Base-by-base conservation (phyloP, 495 filamentous ascomycete species). In the Eremomyces bilateralis region DNA sequence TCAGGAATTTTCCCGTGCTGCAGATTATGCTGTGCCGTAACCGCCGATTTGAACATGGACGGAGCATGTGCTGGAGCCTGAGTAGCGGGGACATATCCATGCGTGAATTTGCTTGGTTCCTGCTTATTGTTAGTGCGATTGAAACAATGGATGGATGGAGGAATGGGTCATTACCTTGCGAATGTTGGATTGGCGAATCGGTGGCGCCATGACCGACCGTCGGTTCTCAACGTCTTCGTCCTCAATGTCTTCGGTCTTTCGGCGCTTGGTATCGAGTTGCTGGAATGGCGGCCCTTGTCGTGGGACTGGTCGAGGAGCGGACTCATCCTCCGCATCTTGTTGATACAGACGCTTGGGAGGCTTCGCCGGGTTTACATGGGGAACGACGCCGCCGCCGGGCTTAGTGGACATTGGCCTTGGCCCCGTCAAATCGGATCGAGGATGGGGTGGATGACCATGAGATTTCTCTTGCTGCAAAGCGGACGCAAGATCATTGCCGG, bases 171-270 rank as follows among this genome's bases (percentile, higher is more conserved):
- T 53, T 56, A 79, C 76, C 66, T 80, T 83, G 42, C 75, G 71
- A 36, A 78, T 78, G 35, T 59, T 71, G 1, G 80, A 81, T 41
- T 81, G 78, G 36, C 83, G 69, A 36, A 88, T 79, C 10, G 83
- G 81, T 30, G 81, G 78, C 15, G 71, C 75, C 58, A 79, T 85
- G 32, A 79, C 67, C 18, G 47, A 49, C 28, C 42, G 33, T 28
- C 58, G 51, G 28, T 59, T 57, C 27, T 49, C 53, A 19, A 54
- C 50, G 13, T 45, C 52, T 36, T 64, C 53, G 19, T 67, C 59
- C 34, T 64, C 58, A 42, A 65, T 58, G 34, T 71, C 61, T 32
- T 53, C 47, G 16, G 68, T 72, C 50, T 60, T 63, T 6, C 70
- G 60, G 37, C 71, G 59, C 50, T 76, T 77, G 20, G 59, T 46